Conservation (phyloP, 441 rosid genomes). For the Hura crepitans region DNA sequence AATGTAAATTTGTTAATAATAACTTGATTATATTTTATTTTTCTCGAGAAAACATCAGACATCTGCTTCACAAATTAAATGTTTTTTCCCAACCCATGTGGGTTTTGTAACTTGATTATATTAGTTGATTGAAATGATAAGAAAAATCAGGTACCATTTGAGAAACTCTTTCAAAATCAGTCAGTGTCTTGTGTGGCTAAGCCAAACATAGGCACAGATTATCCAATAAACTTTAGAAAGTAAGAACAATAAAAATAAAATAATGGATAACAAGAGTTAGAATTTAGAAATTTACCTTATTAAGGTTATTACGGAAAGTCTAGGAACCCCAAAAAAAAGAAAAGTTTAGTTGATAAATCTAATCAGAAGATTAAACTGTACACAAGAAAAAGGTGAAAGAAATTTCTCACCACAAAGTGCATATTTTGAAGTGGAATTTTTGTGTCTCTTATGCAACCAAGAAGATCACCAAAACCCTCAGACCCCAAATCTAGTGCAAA, state of each 20-base stretch:
- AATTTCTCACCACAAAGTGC: conserved; percentile 81
- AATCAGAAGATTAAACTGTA: conserved; percentile 18
- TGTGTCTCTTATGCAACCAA: conserved; percentile 75
- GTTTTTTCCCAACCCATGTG: not conserved
- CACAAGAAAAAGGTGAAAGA: conserved; percentile 14
- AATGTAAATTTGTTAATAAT: not conserved
- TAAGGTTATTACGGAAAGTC: conserved; percentile 92
- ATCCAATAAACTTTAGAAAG: not conserved
- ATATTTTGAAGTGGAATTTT: conserved; percentile 77
- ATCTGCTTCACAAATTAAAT: not conserved
- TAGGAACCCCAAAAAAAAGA: conserved; percentile 30
- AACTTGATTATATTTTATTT: not conserved
- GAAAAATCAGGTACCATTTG: not conserved
- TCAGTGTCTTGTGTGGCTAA: conserved; percentile 1
- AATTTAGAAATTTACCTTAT: conserved; percentile 53
- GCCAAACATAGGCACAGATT: not conserved
- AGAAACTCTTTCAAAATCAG: not conserved
- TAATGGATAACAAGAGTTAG: not conserved
- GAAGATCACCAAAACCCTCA: conserved; percentile 86
- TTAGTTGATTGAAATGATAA: not conserved
- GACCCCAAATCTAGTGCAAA: conserved; percentile 73
- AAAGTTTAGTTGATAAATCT: conserved; percentile 25
- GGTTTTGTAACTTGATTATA: too few species aligned
- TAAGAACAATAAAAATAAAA: not conserved
- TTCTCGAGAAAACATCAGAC: not conserved